Evolutionary conservation across 768 basidiomycete species (phyloP).

Genomic region (Cyclocybe aegerita): DNA sequence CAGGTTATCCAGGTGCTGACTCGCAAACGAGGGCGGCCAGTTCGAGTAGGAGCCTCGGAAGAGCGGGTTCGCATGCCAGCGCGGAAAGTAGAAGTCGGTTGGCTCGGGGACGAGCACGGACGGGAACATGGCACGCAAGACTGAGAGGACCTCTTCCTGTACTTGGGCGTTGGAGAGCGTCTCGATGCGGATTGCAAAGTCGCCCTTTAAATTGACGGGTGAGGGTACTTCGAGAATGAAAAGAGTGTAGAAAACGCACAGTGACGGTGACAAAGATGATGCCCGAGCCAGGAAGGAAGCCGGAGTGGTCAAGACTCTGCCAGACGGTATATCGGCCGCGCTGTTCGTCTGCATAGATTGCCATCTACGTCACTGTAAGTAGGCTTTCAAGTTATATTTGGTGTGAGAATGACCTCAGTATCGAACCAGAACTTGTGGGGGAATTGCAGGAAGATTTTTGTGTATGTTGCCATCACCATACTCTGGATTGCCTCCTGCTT

Average conservation of each 20-base stretch:
- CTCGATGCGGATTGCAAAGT: slow-evolving; percentile 60
- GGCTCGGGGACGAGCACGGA: slow-evolving; percentile 54
- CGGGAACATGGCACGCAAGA: slow-evolving; percentile 62
- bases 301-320: slow-evolving; percentile 59
- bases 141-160: slow-evolving; percentile 51
- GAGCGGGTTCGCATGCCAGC: slow-evolving; percentile 53
- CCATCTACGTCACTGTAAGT: slow-evolving; percentile 37
- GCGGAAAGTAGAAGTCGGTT: slow-evolving; percentile 50
- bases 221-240: neutral
- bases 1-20: slow-evolving; percentile 53
- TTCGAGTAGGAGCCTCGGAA: slow-evolving; percentile 67
- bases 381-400: neutral
- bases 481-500: slow-evolving; percentile 65
- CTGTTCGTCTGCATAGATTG: slow-evolving; percentile 54
- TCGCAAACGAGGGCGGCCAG: slow-evolving; percentile 64
- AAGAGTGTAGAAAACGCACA: slow-evolving; percentile 21
- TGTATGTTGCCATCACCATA: slow-evolving; percentile 65
- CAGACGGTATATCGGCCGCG: slow-evolving; percentile 67
- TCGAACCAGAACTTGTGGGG: slow-evolving; percentile 56
- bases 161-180: slow-evolving; percentile 45
- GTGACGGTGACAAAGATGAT: slow-evolving; percentile 55
- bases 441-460: slow-evolving; percentile 70
- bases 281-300: slow-evolving; percentile 61
- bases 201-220: slow-evolving; percentile 39
- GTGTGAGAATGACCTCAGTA: slow-evolving; percentile 27